These are phyloP conservation scores for Hibiscus mutabilis DNA, from an alignment of 345 rosid genomes.

Conservation along the genomic window DNA sequence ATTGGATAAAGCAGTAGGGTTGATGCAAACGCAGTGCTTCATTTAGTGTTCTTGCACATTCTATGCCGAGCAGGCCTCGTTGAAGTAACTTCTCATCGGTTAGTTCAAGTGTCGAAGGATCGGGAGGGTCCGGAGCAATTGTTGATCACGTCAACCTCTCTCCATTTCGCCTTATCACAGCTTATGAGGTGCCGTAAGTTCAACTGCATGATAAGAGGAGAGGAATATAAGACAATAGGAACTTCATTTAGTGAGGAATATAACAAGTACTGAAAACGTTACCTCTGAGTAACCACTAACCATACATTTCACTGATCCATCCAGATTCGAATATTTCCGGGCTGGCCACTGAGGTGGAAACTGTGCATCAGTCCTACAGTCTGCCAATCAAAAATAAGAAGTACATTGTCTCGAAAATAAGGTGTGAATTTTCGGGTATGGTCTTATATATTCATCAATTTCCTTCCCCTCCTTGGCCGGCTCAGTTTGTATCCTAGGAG, in stretches of 20 bases:
- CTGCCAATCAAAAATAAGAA: constrained; percentile 95
- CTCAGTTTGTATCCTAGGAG: constrained; percentile 29
- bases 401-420: constrained; percentile 90
- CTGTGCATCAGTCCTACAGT: constrained; percentile 96
- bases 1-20: constrained; percentile 28
- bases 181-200: constrained; percentile 71
- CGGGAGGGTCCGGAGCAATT: constrained; percentile 87
- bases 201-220: constrained; percentile 37
- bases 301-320: constrained; percentile 99
- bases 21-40: constrained; percentile 78
- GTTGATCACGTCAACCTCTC: constrained; percentile 67
- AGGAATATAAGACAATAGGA: too few species aligned
- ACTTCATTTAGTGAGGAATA: too few species aligned
- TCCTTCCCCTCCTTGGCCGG: constrained; percentile 29
- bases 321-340: constrained; percentile 87
- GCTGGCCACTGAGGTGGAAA: constrained; percentile 82
- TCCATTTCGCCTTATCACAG: constrained; percentile 94
- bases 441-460: constrained; percentile 36
- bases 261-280: constrained; percentile 8
- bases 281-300: constrained; percentile 99
- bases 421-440: constrained; percentile 79
- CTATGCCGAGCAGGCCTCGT: constrained; percentile 83
- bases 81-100: constrained; percentile 39
- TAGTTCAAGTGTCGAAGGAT: constrained; percentile 42
- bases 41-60: constrained; percentile 73